Conservation (phyloP, 176 grass and related monocot genomes). For the Puccinellia tenuiflora region DNA sequence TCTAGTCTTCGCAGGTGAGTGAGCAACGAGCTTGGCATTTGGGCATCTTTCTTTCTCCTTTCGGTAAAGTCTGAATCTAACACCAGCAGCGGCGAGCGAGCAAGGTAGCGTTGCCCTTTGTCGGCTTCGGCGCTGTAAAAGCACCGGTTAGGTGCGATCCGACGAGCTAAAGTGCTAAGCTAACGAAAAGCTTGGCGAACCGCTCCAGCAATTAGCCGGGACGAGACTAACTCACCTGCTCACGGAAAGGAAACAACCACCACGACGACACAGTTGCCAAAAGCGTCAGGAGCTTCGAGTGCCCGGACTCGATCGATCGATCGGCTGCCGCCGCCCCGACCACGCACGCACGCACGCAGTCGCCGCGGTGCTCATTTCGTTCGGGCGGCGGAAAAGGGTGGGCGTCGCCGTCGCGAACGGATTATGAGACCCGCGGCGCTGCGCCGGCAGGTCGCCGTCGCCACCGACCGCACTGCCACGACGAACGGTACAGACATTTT, state of each 20-base stretch:
- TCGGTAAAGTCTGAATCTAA: background rate
- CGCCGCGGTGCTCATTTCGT: background rate
- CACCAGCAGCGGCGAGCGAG: background rate
- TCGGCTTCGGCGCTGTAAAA: slow-evolving; percentile 14
- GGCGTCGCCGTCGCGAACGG: slow-evolving; percentile 20
- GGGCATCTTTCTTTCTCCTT: slow-evolving; percentile 2
- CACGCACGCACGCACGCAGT: too few species aligned
- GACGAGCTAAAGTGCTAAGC: background rate
- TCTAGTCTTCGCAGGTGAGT: background rate
- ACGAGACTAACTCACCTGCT: background rate
- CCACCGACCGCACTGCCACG: background rate
- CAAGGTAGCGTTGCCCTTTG: background rate
- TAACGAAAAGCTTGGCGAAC: slow-evolving; percentile 9
- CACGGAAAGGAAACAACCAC: background rate
- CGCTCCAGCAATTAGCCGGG: background rate
- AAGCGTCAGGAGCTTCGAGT: background rate
- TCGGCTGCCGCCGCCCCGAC: too few species aligned
- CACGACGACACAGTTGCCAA: too few species aligned
- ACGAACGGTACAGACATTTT: too few species aligned
- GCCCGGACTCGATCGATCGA: background rate
- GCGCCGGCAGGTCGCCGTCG: slow-evolving; percentile 5
- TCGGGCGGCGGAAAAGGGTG: background rate
- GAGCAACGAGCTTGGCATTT: background rate
- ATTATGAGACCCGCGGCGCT: slow-evolving; percentile 12
- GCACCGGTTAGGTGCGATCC: slow-evolving; percentile 1